phyloP scores from a whole-genome alignment of 768 basidiomycete species.

The Termitomyces titanicus region DNA sequence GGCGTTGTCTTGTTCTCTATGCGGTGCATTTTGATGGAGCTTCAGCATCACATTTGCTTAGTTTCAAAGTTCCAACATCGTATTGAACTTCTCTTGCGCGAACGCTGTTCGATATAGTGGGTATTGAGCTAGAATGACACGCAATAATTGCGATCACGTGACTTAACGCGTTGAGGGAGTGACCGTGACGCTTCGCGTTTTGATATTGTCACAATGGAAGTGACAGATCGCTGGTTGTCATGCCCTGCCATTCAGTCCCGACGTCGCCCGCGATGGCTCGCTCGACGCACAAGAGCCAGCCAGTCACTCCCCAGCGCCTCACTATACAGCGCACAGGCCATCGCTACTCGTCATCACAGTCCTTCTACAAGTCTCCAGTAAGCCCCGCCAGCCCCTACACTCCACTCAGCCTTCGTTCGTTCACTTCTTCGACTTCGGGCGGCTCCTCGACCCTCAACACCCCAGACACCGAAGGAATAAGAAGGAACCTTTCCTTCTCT shows the following conservation, averaged over 20 bases:
- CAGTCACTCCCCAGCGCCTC: conserved; percentile 66
- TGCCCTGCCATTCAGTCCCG: conserved; percentile 35
- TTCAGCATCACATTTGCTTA: too few relatives aligned
- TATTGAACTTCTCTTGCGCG: too few relatives aligned
- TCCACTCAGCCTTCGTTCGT: conserved; percentile 65
- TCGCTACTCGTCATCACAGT: conserved; percentile 37
- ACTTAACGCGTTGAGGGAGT: conserved; percentile 13
- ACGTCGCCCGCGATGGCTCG: conserved; percentile 43
- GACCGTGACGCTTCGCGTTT: conserved; percentile 17
- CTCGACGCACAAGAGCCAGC: conserved; percentile 35
- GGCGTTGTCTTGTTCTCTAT: too few relatives aligned
- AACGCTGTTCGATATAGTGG: too few relatives aligned
- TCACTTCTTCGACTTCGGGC: conserved; percentile 49
- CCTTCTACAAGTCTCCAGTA: conserved; percentile 52
- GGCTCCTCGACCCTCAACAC: conserved; percentile 56
- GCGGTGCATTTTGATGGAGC: too few relatives aligned
- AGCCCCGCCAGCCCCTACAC: conserved; percentile 70
- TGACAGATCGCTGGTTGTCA: conserved; percentile 18
- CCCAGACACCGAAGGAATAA: conserved; percentile 43
- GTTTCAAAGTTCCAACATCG: too few relatives aligned
- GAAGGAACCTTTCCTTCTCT: conserved; percentile 40
- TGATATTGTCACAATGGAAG: conserved; percentile 2
- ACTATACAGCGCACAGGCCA: conserved; percentile 39
- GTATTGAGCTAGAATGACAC: background rate
- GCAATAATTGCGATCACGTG: conserved; percentile 15